A percentile compares a stretch with the other conserved stretches of the same genome.
Conservation (phyloP, 2,329 filamentous ascomycete species). For the Endocalyx cinctus region DNA sequence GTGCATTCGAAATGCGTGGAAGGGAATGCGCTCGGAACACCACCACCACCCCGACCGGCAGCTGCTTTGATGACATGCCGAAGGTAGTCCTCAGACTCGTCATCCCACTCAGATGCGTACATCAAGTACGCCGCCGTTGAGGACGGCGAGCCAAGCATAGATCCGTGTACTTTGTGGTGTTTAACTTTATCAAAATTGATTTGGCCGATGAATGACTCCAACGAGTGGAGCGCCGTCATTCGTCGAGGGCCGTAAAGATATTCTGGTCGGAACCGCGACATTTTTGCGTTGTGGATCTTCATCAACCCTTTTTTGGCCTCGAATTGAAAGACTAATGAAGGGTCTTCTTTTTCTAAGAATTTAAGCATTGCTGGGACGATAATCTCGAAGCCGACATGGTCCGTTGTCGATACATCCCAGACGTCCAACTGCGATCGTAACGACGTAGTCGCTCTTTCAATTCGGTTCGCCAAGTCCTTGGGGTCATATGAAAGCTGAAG, state of each 20-base stretch:
- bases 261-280: slow-evolving; percentile 22
- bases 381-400: slow-evolving; percentile 32
- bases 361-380: slow-evolving; percentile 27
- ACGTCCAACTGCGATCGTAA: slow-evolving; percentile 17
- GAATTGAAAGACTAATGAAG: slow-evolving; percentile 21
- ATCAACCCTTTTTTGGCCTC: slow-evolving; percentile 15
- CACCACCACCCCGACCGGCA: slow-evolving; percentile 11
- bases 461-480: slow-evolving; percentile 10
- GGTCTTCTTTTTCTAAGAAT: slow-evolving; percentile 20
- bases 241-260: slow-evolving; percentile 22
- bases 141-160: slow-evolving; percentile 34
- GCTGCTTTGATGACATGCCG: slow-evolving; percentile 11
- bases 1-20: slow-evolving; percentile 14
- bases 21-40: slow-evolving; percentile 16
- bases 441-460: slow-evolving; percentile 14
- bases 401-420: slow-evolving; percentile 24
- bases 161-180: slow-evolving; percentile 27
- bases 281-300: slow-evolving; percentile 21
- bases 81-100: slow-evolving; percentile 14
- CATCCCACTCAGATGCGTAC: slow-evolving; percentile 16
- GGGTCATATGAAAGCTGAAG: slow-evolving; percentile 9
- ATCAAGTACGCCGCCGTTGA: slow-evolving; percentile 31
- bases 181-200: slow-evolving; percentile 31
- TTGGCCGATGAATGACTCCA: slow-evolving; percentile 33
- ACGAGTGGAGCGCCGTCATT: slow-evolving; percentile 29